Base-by-base conservation (phyloP, 148 eudicot species). In the Simmondsia chinensis region DNA sequence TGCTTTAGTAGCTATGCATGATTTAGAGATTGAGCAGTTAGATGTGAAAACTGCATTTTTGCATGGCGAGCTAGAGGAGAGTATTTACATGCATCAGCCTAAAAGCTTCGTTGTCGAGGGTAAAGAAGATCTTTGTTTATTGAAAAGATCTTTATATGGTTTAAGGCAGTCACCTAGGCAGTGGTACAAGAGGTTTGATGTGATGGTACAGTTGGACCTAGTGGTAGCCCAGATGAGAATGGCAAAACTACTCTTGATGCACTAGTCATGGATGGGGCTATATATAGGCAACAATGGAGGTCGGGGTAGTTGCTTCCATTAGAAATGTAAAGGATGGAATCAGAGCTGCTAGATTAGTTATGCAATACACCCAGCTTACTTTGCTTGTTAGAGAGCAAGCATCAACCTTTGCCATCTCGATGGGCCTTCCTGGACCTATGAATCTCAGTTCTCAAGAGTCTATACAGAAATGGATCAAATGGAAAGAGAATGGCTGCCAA, bases 201-300 rank as follows among this genome's bases (percentile, higher is more conserved):
- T 42, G 24, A 30, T 49, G 52, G 53, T 20, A 46, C 80, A 89
- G 97, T 89, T 74, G 97, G 97, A 35, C 97, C 97, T 39, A 93
- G 97, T 62, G 97, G 97, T 46, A 89, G 97, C 63, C 97, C 97
- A 33, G 95, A 89, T 60, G 97, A 89, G 70, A 77, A 89, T 60
- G 91, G 87, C 32, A 95, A 89, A 76, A 80, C 91, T 50, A 89
- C 95, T 20, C 61, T 84, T 25, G 97, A 89, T 69, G 97, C 95
- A 46, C 46, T 89, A 57, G 61, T 89, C 56, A 89, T 89, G 95
- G 72, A 89, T 33, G 97, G 97, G 91, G 97, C 84, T 81, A 51
- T 29, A 52, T 39, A 48, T 70, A 89, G 97, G 93, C 69, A 56
- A 80, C 87, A 38, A 89, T 89, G 97, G 97, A 89, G 72, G 82